Evolutionary conservation across 768 basidiomycete genomes (phyloP).

Genomic region (Agaricus sinodeliciosus): DNA sequence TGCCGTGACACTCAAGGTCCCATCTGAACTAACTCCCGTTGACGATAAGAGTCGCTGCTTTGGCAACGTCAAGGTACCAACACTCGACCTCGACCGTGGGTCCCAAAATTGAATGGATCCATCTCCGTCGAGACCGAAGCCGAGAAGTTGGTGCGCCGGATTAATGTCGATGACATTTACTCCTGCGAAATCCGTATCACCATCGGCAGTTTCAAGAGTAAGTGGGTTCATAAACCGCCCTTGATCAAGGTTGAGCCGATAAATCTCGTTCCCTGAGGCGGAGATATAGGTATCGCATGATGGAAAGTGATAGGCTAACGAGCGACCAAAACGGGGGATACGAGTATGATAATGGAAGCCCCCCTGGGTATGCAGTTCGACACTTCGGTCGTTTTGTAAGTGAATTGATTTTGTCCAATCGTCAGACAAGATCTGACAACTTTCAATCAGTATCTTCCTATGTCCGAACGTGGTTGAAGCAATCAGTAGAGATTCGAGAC

Average conservation of each 20-base stretch:
- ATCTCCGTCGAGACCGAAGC: conserved; percentile 83
- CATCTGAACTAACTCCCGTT: conserved; percentile 22
- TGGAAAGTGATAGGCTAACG: conserved; percentile 88
- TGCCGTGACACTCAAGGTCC: conserved; percentile 65
- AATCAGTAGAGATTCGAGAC: not conserved
- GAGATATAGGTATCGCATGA: conserved; percentile 87
- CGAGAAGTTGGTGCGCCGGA: conserved; percentile 83
- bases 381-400: conserved; percentile 90
- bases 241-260: conserved; percentile 91
- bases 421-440: conserved; percentile 77
- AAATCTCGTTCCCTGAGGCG: conserved; percentile 83
- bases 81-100: conserved; percentile 70
- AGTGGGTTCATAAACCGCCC: conserved; percentile 88
- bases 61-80: conserved; percentile 65
- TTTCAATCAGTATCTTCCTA: not conserved
- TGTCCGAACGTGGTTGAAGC: not conserved
- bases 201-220: conserved; percentile 42
- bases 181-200: conserved; percentile 58
- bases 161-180: conserved; percentile 93
- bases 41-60: conserved; percentile 40
- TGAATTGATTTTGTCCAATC: conserved; percentile 99
- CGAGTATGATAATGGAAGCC: conserved; percentile 90
- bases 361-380: conserved; percentile 92
- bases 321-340: conserved; percentile 90
- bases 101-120: conserved; percentile 97